Conservation (phyloP, 805 yeast genomes). For the Sugiyamaella smithiae region DNA sequence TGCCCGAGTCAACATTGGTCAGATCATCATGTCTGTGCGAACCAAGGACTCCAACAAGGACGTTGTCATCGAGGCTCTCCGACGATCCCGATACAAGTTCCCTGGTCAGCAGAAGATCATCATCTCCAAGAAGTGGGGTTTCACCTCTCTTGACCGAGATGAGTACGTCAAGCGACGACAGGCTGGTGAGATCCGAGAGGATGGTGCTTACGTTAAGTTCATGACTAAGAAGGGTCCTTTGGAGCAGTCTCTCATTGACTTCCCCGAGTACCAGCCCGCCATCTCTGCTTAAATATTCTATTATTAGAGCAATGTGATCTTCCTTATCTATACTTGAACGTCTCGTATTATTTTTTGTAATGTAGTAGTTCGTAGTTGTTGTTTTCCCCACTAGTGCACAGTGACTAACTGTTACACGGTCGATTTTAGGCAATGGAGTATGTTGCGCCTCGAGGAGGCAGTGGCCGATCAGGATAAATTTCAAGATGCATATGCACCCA, state of each 20-base stretch:
- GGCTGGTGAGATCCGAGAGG: conserved; percentile 98
- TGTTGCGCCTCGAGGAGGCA: no score
- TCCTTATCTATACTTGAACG: background rate
- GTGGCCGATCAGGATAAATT: conserved; percentile 1
- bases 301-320: conserved; percentile 3
- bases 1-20: conserved; percentile 98
- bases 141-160: conserved; percentile 98
- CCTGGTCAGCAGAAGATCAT: conserved; percentile 99
- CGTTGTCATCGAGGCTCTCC: conserved; percentile 96
- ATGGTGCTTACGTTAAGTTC: conserved; percentile 99
- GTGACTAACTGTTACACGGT: no score
- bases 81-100: conserved; percentile 99
- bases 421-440: no score
- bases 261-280: conserved; percentile 68
- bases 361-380: no score
- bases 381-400: no score
- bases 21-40: conserved; percentile 96
- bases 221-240: conserved; percentile 94
- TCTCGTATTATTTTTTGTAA: no score
- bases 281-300: conserved; percentile 38
- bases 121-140: conserved; percentile 99
- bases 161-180: conserved; percentile 93
- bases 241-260: conserved; percentile 84
- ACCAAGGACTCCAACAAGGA: conserved; percentile 98
- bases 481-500: background rate